A percentile compares a stretch with the other conserved stretches of the same genome.
phyloP scores from a whole-genome alignment of 306 rosid genomes.

The Vigna nakashimae region DNA sequence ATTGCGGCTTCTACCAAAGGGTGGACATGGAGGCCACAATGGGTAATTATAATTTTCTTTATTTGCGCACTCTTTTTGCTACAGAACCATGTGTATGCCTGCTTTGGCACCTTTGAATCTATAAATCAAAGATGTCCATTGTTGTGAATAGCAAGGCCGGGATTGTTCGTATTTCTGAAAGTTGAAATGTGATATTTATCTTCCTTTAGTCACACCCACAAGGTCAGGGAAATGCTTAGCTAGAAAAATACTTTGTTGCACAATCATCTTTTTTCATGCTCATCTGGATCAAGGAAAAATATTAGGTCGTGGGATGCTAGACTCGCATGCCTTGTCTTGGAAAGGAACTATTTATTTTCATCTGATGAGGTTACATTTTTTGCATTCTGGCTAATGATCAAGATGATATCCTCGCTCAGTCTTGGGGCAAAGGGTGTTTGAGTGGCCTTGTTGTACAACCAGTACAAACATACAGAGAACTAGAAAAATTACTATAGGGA shows the following conservation, averaged over 20 bases:
- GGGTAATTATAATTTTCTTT: conserved; percentile 62
- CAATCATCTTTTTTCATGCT: background rate
- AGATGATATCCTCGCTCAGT: conserved; percentile 8
- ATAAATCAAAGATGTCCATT: conserved; percentile 3
- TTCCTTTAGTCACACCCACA: conserved; percentile 10
- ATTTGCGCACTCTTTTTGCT: conserved; percentile 32
- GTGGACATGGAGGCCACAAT: conserved; percentile 98
- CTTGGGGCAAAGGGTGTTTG: conserved; percentile 22
- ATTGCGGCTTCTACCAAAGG: conserved; percentile 88
- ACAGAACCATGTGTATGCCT: conserved; percentile 7
- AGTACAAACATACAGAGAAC: background rate
- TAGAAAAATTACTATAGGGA: background rate
- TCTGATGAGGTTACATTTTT: conserved; percentile 12
- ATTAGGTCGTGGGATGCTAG: background rate
- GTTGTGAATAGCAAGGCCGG: conserved; percentile 8
- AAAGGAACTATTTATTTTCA: conserved; percentile 11
- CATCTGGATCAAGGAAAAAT: conserved; percentile 1
- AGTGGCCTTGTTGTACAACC: background rate
- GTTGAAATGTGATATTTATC: conserved; percentile 13
- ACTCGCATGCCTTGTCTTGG: background rate
- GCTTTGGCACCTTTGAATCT: conserved; percentile 22
- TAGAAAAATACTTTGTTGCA: conserved; percentile 10
- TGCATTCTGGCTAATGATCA: background rate
- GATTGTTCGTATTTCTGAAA: conserved; percentile 13
- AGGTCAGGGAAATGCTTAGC: background rate